Evolutionary conservation across 176 grass and related monocot species (phyloP).

Genomic region (Cenchrus fungigraminus): DNA sequence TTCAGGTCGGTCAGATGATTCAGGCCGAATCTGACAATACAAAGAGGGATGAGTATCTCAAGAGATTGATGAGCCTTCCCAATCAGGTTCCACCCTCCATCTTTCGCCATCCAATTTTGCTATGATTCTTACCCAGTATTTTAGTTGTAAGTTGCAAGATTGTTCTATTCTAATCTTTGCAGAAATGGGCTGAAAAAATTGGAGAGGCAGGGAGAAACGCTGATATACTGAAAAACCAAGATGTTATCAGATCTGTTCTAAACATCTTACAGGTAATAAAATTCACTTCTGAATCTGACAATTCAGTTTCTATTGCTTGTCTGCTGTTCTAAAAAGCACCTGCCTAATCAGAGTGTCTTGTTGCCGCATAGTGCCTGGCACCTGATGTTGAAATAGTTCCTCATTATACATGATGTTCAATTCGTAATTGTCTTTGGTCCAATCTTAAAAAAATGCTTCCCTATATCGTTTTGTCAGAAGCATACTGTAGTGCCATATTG

Average conservation of each 20-base stretch:
- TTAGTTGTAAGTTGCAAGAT: constrained; percentile 23
- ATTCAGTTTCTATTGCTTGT: background rate
- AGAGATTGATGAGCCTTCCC: constrained; percentile 97
- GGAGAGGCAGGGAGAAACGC: constrained; percentile 84
- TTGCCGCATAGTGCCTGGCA: background rate
- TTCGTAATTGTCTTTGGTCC: background rate
- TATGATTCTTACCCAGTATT: background rate
- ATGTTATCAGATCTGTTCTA: constrained; percentile 97
- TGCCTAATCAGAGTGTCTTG: background rate
- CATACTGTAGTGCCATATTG: background rate
- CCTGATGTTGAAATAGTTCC: background rate
- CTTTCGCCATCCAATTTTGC: background rate
- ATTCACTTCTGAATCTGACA: constrained; percentile 26
- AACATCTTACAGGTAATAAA: constrained; percentile 97
- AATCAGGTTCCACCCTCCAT: constrained; percentile 63
- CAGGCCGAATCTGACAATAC: constrained; percentile 88
- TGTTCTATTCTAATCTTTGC: constrained; percentile 18
- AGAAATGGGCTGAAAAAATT: constrained; percentile 99
- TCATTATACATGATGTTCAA: background rate
- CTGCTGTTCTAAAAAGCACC: background rate
- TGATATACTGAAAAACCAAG: constrained; percentile 95
- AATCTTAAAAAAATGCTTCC: background rate
- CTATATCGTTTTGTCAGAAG: constrained; percentile 5
- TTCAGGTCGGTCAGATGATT: constrained; percentile 90
- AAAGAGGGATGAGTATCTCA: constrained; percentile 98